Base-by-base conservation (phyloP, 148 eudicot species). In the Amaranthus cruentus region DNA sequence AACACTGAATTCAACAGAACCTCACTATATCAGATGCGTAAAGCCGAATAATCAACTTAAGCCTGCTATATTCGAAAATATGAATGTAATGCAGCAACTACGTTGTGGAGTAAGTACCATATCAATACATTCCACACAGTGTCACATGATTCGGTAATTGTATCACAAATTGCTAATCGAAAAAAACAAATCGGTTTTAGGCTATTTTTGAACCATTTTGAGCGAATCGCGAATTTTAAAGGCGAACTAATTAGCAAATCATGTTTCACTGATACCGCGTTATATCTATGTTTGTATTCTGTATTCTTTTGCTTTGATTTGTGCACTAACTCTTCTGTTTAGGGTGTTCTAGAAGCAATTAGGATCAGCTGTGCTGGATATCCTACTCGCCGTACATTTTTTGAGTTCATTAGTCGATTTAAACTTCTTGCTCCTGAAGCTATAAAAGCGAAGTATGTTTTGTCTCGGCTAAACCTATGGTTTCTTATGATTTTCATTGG, bases 291-390 rank as follows among this genome's bases (percentile, higher is more conserved):
- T 18, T 53, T 28, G 38, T 28, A 10, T 28, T 28, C 38, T 28
- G 2, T 28, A 28, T 28, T 6, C n/a, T 52, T 65, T 51, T 43
- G 12, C 72, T 68, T 73, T 50, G 55, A 60, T 73, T 69, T 65
- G 38, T 66, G 68, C 68, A 46, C 61, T 79, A 71, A 75, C 58
- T 70, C 76, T 82, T 84, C 56, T 73, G 78, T 83, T 73, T 78
- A 95, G 99, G 99, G 99, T 85, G 99, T 95, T 81, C 88, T 95
- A 66, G 97, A 95, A 84, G 99, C 97, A 78, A 95, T 95, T 77
- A 90, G 96, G 81, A 91, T 95, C 65, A 95, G 99, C 80, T 87
- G 91, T 80, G 93, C 99, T 68, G 99, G 99, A 66, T 95, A 91
- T 83, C 99, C 99, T 14, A 91, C 99, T 69, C 88, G 89, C 47